These are phyloP conservation scores for Cubamyces lactineus DNA, from an alignment of 768 basidiomycete genomes.

Conservation along the genomic window DNA sequence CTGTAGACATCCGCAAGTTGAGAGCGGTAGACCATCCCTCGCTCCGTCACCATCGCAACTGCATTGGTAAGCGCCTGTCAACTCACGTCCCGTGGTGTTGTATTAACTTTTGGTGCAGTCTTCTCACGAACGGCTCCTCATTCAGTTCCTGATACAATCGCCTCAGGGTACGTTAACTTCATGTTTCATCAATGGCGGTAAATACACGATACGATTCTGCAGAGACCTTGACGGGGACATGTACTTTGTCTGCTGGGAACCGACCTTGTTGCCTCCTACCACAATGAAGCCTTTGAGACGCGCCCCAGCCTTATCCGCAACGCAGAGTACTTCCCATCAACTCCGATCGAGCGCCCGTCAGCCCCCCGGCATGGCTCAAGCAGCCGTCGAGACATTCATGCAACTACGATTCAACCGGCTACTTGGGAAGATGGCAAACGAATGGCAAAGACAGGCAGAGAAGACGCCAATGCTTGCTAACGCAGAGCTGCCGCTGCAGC, in stretches of 20 bases:
- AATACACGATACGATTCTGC: too few relatives aligned
- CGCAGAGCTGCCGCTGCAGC: not conserved
- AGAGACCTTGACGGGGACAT: conserved; percentile 26
- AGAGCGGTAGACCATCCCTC: conserved; percentile 11
- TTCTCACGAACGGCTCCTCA: conserved; percentile 20
- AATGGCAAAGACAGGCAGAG: conserved; percentile 16
- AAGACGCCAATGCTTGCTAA: conserved; percentile 17
- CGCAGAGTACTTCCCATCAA: not conserved
- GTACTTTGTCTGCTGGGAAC: conserved; percentile 25
- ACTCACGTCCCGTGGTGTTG: too few relatives aligned
- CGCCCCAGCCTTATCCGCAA: not conserved
- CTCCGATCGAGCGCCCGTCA: not conserved
- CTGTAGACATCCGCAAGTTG: conserved; percentile 13
- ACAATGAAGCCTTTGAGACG: not conserved
- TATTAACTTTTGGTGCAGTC: not conserved
- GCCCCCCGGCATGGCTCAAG: conserved; percentile 3
- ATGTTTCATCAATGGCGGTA: too few relatives aligned
- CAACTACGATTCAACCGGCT: conserved; percentile 15
- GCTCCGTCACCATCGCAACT: conserved; percentile 18
- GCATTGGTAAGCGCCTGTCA: conserved; percentile 6
- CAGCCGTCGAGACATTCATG: conserved; percentile 22
- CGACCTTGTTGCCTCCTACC: conserved; percentile 1
- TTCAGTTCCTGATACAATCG: conserved; percentile 22
- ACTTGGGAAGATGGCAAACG: conserved; percentile 16
- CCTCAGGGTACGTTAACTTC: conserved; percentile 19